A percentile compares a stretch with the other conserved stretches of the same genome.
These are phyloP conservation scores for Colletotrichum karsti DNA, from an alignment of 2,329 filamentous ascomycete species.

Conservation along the genomic window DNA sequence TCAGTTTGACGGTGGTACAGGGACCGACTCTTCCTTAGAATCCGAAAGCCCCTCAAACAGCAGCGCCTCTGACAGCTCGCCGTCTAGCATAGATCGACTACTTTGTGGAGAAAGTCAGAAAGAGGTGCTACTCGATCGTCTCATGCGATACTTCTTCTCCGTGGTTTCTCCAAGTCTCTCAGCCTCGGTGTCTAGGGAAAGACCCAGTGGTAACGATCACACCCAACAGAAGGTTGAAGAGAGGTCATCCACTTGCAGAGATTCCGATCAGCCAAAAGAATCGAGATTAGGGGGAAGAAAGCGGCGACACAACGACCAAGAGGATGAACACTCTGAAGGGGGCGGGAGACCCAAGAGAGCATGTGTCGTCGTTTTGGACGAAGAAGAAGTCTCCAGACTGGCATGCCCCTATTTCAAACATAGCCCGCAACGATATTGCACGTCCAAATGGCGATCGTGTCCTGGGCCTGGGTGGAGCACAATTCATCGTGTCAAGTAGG, in stretches of 20 bases:
- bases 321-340: not conserved
- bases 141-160: not conserved
- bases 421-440: not conserved
- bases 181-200: too few species aligned
- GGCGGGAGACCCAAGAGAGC: slow-evolving; percentile 39
- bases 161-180: not conserved
- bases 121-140: not conserved
- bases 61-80: too few species aligned
- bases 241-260: too few species aligned
- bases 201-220: not conserved
- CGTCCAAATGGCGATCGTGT: not conserved
- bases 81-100: not conserved
- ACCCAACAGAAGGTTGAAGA: too few species aligned
- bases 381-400: not conserved
- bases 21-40: too few species aligned
- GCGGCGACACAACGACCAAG: not conserved
- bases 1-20: too few species aligned
- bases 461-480: not conserved
- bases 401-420: not conserved
- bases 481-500: not conserved
- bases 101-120: not conserved
- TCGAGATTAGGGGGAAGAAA: too few species aligned
- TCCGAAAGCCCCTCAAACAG: too few species aligned
- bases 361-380: not conserved
- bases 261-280: too few species aligned